Evolutionary conservation across 768 basidiomycete genomes (phyloP), one percentile per base, ranked within the genome.

Genomic region (Paxillus rubicundulus): DNA sequence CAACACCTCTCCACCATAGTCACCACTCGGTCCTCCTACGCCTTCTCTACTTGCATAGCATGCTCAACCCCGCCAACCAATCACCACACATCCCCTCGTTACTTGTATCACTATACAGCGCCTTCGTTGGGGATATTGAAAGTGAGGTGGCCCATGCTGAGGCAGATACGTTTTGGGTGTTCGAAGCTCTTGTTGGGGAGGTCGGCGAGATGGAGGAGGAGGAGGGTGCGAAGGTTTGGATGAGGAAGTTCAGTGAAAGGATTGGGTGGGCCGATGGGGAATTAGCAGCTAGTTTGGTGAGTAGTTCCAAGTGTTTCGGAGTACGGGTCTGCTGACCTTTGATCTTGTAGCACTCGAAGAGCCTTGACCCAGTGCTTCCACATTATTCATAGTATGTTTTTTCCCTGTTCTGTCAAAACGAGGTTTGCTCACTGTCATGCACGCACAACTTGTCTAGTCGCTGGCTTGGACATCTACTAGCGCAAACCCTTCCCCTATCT

Each of bases 161-260:
- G 66, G 89, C 89, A 2, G 89, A 92, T 60, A 78, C 85, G 0
- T 92, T 92, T 65, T 92, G 89, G 89, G 61, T 90, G 5, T 86
- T 91, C 50, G 87, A 90, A 65, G 78, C 82, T 0, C 74, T 91
- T 59, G 71, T 89, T 0, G 82, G 83, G 24, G 89, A 91, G 61
- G 80, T 91, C 45, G 74, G 80, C 1, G 89, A 88, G 46, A 64
- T 92, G n/a, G 84, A 85, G 53, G 85, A 86, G 47, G 82, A 84
- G 52, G 83, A 84, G 27, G 79, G 79, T 14, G 80, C 79, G 7
- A 77, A 71, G 44, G 39, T 76, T 21, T 90, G 86, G 87, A 82
- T 82, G 71, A 75, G 70, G 46, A 81, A 74, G 53, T 72, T 92
- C 36, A 79, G 84, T 30, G 79, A 84, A 28, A 73, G 82, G 32